Evolutionary conservation across 2,329 filamentous ascomycete species (phyloP), one percentile per base, ranked within the genome.

Genomic region (Chalaropsis thielavioides): DNA sequence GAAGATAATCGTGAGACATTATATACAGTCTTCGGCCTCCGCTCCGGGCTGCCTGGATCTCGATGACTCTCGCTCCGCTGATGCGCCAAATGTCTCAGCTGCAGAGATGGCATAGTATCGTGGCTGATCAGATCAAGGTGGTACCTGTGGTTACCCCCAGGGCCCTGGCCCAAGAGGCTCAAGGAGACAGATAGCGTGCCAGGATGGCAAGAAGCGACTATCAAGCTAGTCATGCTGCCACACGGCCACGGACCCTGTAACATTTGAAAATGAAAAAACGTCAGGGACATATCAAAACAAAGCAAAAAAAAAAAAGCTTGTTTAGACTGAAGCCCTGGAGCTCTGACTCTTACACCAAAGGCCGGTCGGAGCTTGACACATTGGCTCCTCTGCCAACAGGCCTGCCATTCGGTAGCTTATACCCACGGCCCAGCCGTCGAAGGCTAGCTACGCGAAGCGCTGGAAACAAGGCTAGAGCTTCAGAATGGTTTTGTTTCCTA

Each of bases 1-100:
- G 61, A 24, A 41, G 65, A 46, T 46, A 51, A 41, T 44, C 27
- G 19, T 17, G 15, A 44, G 35, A 22, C n/a, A 44, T 67, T 64
- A 62, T 67, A 67, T 67, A 67, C 58, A 64, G 15, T 8, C 19
- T 43, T 31, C 24, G 10, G 46, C 43, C 43, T 27, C 38, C 13
- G 46, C 24, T 35, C 46, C 10, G 46, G 46, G 19, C 22, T 24
- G 46, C 24, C 46, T 51, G 19, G n/a, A 22, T 11, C 10, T 27
- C 46, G 19, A 17, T 27, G 19, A 15, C 24, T 51, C 24, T 24
- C 19, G 19, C 46, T 51, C 19, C 27, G 27, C 46, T 51, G 19
- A 51, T 51, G 46, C 46, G 13, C 46, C 46, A 22, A 24, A 15
- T 27, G 46, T 51, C 46, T 51, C 46, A 51, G 46, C 46, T 24